Conservation (phyloP, 2,329 filamentous ascomycete genomes). For the Cercospora sp. region DNA sequence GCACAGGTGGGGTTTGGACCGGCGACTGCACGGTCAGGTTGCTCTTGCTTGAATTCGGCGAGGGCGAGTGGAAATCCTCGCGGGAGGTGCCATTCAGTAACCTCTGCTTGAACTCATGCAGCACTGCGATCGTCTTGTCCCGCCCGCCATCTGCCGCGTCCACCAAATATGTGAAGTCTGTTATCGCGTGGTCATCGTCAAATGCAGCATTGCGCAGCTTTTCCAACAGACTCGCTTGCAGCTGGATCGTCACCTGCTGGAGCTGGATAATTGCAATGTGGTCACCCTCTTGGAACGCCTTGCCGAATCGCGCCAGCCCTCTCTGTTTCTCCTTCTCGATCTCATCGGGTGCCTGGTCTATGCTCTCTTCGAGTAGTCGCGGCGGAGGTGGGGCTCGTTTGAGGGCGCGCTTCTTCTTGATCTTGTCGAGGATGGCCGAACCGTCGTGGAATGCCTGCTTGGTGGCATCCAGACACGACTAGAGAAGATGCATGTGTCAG, state of each 20-base stretch:
- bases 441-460: conserved; percentile 35
- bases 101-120: conserved; percentile 36
- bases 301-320: conserved; percentile 35
- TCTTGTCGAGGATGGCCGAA: conserved; percentile 36
- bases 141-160: conserved; percentile 36
- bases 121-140: conserved; percentile 34
- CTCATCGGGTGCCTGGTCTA: conserved; percentile 36
- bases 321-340: conserved; percentile 37
- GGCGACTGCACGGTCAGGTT: conserved; percentile 17
- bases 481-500: conserved; percentile 11
- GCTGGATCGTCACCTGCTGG: conserved; percentile 36
- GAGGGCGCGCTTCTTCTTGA: conserved; percentile 36
- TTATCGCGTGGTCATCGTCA: conserved; percentile 32
- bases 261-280: conserved; percentile 35
- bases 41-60: conserved; percentile 24
- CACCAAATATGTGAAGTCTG: conserved; percentile 35
- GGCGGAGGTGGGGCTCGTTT: conserved; percentile 36
- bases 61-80: conserved; percentile 8
- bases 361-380: conserved; percentile 35
- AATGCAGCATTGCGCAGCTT: conserved; percentile 36
- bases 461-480: conserved; percentile 34
- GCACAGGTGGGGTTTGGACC: neutral
- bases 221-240: conserved; percentile 35
- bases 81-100: conserved; percentile 22
- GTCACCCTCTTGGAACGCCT: conserved; percentile 38